phyloP scores from a whole-genome alignment of 2,329 filamentous ascomycete genomes.

The Aspergillus transmontanensis region DNA sequence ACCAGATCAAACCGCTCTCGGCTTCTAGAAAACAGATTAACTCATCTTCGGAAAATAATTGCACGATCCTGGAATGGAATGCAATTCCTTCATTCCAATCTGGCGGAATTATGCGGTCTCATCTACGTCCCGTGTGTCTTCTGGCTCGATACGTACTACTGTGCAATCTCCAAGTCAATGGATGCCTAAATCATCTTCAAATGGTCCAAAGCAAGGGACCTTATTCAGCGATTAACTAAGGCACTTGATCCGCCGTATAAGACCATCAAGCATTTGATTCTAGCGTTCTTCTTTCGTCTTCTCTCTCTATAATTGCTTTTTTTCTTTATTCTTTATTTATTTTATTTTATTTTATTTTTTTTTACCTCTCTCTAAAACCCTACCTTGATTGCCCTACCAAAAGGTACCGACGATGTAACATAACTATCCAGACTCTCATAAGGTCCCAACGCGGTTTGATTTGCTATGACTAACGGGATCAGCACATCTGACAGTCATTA shows the following conservation, averaged over 20 bases:
- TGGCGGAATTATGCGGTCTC: background rate
- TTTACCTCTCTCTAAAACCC: too few relatives aligned
- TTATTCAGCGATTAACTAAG: conserved; percentile 4
- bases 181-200: background rate
- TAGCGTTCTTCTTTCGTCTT: conserved; percentile 10
- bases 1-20: background rate
- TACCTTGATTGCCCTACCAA: background rate
- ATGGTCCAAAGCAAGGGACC: background rate
- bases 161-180: background rate
- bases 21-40: conserved; percentile 1
- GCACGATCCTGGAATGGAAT: background rate
- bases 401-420: background rate
- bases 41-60: background rate
- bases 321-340: background rate
- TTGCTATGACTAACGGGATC: background rate
- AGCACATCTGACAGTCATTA: background rate
- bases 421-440: background rate
- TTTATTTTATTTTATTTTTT: background rate
- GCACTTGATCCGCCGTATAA: background rate
- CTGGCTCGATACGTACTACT: background rate
- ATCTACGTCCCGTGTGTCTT: background rate
- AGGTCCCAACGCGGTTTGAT: background rate
- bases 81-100: background rate
- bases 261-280: conserved; percentile 9
- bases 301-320: background rate